Base-by-base conservation (phyloP, 169 alveolate genomes). In the Cyclospora cayetanensis region DNA sequence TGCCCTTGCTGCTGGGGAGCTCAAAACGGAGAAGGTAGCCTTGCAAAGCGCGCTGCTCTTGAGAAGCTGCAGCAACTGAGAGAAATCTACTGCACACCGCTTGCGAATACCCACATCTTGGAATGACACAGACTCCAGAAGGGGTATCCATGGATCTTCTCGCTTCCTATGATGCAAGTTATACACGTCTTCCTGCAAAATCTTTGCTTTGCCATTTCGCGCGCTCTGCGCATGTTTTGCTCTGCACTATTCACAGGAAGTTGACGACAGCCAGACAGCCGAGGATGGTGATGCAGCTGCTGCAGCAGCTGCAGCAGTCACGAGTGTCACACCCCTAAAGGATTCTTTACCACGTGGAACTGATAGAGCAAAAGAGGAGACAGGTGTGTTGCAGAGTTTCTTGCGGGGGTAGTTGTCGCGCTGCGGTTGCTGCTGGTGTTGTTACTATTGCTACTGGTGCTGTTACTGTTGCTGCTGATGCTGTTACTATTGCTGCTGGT, bases 301-400 rank as follows among this genome's bases (percentile, higher is more conserved):
- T 42, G 87, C 87, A 43, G 87, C 70, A 77, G 60, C 43, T n/a
- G 18, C 70, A 43, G 41, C 70, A 41, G 25, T 31, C 34, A 25
- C 70, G 37, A 9, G n/a, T n/a, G n/a, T n/a, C n/a, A n/a, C n/a
- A n/a, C n/a, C n/a, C n/a, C n/a, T n/a, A n/a, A n/a, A n/a, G n/a
- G n/a, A n/a, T n/a, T n/a, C n/a, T n/a, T n/a, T n/a, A n/a, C n/a
- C n/a, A n/a, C n/a, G n/a, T n/a, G n/a, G n/a, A n/a, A n/a, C n/a
- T n/a, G n/a, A n/a, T n/a, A n/a, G n/a, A n/a, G n/a, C n/a, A n/a
- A n/a, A n/a, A n/a, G n/a, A n/a, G n/a, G n/a, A n/a, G n/a, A n/a
- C n/a, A n/a, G n/a, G n/a, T n/a, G n/a, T n/a, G n/a, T n/a, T n/a
- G n/a, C n/a, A n/a, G n/a, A 22, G 60, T 46, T 46, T 46, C 20